A percentile compares a stretch with the other conserved stretches of the same genome.
phyloP scores from a whole-genome alignment of 2,329 filamentous ascomycete species.

The Stromatinia cepivora region DNA sequence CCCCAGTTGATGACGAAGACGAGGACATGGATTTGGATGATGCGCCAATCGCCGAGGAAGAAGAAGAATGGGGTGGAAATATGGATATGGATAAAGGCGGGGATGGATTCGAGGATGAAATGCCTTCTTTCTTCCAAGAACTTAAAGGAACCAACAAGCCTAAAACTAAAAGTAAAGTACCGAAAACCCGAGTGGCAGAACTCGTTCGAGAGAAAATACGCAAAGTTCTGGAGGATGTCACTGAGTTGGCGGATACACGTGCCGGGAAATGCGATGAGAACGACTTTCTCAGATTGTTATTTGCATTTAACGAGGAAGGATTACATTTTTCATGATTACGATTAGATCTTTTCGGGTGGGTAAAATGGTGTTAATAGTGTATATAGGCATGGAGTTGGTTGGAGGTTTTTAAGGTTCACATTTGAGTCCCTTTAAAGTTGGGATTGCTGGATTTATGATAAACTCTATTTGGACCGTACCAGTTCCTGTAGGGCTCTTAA shows the following conservation, averaged over 20 bases:
- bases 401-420: not conserved
- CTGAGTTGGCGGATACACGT: constrained; percentile 76
- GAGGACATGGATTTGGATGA: constrained; percentile 51
- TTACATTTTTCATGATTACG: constrained; percentile 70
- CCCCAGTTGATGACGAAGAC: constrained; percentile 46
- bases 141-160: constrained; percentile 52
- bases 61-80: constrained; percentile 52
- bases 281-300: constrained; percentile 80
- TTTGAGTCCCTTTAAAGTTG: not conserved
- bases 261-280: constrained; percentile 88
- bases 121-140: constrained; percentile 84
- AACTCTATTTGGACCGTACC: not conserved
- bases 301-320: constrained; percentile 84
- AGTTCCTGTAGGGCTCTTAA: not conserved
- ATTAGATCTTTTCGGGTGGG: constrained; percentile 6
- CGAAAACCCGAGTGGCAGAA: constrained; percentile 76
- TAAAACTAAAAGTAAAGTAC: constrained; percentile 67
- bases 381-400: constrained; percentile 33
- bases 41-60: constrained; percentile 46
- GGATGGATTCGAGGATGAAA: constrained; percentile 56
- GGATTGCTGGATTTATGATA: constrained; percentile 6
- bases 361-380: constrained; percentile 25
- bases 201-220: constrained; percentile 85
- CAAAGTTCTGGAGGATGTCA: constrained; percentile 79
- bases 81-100: constrained; percentile 53